These are phyloP conservation scores for Alternaria burnsii DNA, from an alignment of 2,329 filamentous ascomycete genomes.

Conservation along the genomic window DNA sequence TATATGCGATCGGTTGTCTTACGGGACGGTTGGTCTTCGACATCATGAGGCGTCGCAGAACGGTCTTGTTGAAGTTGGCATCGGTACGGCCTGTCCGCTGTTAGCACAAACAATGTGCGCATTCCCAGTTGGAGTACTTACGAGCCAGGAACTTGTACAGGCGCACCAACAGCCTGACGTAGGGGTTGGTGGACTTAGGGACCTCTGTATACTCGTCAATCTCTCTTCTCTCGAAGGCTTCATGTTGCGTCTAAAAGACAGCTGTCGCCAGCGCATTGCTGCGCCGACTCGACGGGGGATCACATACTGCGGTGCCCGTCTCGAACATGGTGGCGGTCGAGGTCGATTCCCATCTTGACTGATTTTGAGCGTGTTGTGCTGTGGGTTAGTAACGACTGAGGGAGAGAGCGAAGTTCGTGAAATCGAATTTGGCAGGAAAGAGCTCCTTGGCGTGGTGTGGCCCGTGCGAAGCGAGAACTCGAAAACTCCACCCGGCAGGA, in stretches of 20 bases:
- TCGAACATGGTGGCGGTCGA: constrained; percentile 69
- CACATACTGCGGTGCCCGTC: constrained; percentile 71
- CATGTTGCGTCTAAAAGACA: constrained; percentile 52
- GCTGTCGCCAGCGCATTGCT: constrained; percentile 50
- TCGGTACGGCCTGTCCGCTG: constrained; percentile 82
- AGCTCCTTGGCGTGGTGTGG: constrained; percentile 21
- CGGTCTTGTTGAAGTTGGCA: constrained; percentile 97
- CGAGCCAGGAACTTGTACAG: constrained; percentile 96
- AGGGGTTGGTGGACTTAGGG: constrained; percentile 94
- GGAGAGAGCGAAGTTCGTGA: constrained; percentile 21
- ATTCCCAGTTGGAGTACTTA: constrained; percentile 62
- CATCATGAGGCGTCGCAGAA: constrained; percentile 97
- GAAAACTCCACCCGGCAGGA: constrained; percentile 9
- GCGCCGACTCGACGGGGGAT: constrained; percentile 52
- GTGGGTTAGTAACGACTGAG: constrained; percentile 40
- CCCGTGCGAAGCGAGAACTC: constrained; percentile 13
- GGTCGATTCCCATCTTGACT: constrained; percentile 53
- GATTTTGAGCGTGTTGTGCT: constrained; percentile 46
- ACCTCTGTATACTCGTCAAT: constrained; percentile 52
- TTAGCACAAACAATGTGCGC: constrained; percentile 35
- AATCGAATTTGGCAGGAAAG: constrained; percentile 26
- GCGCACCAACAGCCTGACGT: constrained; percentile 97
- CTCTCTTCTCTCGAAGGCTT: constrained; percentile 40
- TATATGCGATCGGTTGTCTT: constrained; percentile 26
- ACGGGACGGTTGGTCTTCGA: constrained; percentile 90